Evolutionary conservation across 2,329 filamentous ascomycete species (phyloP), one percentile per base, ranked within the genome.

Genomic region (Magnaporthiopsis poae): DNA sequence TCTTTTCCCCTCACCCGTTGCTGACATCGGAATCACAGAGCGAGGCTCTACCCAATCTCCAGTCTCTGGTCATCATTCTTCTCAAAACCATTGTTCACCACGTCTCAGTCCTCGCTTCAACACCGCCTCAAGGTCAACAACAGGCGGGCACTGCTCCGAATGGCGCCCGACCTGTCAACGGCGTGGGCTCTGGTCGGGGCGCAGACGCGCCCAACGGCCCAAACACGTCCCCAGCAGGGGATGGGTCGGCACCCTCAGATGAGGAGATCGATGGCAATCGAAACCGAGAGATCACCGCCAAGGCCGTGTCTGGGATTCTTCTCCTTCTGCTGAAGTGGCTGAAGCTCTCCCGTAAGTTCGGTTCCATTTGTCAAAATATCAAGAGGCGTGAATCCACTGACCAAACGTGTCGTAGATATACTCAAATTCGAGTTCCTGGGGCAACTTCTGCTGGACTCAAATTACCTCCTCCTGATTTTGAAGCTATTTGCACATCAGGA

Each of bases 401-500:
- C 25, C 66, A 64, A 61, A 69, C 60, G 5, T 39, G 12, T 25
- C 5, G 3, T 63, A 96, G 92, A 99, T 75, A 86, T 98, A 35
- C 81, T 99, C 70, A 96, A 97, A 75, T 97, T 95, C 71, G 95
- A 99, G 77, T 98, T 97, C 73, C 80, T 99, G 73, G 94, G 92
- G 0, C 95, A 99, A 74, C 84, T 99, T 2, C 81, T 99, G 13
- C 84, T 99, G 35, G 95, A 99, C 77, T 95, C 92, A 4, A 98
- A 96, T 75, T 99, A 97, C 75, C 83, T 99, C 8, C 94, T 94
- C 0, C 81, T 99, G 36, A 90, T 96, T 31, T 80, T 99, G 39
- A 98, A 98, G 78, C 86, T 97, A 63, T 93, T 97, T 75, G 92
- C 94, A 64, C 89, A 96, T 73, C 93, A 97, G 76, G 96, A 99